phyloP scores from a whole-genome alignment of 2,329 filamentous ascomycete genomes.

The Cordyceps pruinosa region DNA sequence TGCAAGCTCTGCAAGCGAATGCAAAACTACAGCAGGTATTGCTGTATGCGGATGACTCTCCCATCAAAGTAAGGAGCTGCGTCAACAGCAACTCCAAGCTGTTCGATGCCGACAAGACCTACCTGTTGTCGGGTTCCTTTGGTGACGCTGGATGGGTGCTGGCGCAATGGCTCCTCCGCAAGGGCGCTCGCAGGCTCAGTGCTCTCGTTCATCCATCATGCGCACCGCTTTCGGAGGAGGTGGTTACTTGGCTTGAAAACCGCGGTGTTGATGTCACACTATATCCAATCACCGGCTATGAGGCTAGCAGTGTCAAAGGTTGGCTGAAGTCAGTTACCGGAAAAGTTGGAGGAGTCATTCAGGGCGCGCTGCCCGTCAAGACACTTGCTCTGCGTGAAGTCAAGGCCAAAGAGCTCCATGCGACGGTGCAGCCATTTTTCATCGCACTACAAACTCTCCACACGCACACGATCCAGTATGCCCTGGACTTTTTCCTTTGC shows the following conservation, averaged over 20 bases:
- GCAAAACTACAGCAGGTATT: neutral
- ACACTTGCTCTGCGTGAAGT: neutral
- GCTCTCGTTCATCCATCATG: neutral
- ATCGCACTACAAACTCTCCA: neutral
- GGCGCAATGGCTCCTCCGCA: constrained; percentile 1
- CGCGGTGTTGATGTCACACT: neutral
- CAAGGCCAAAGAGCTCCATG: neutral
- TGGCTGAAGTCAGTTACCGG: neutral
- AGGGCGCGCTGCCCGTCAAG: neutral
- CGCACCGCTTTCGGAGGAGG: neutral
- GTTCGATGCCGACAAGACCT: neutral
- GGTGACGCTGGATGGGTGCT: neutral
- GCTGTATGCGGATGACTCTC: constrained; percentile 1
- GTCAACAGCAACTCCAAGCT: neutral
- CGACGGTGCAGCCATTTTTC: neutral
- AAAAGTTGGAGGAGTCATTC: neutral
- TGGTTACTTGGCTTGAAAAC: neutral
- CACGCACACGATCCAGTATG: neutral
- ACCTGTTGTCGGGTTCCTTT: neutral
- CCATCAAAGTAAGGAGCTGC: neutral
- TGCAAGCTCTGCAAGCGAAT: neutral
- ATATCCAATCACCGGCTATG: neutral
- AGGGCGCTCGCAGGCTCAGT: neutral
- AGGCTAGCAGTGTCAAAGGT: neutral
- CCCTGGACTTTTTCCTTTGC: neutral